These are phyloP conservation scores for Blastocystis sp. DNA, from an alignment of 352 stramenopile genomes.

Conservation along the genomic window DNA sequence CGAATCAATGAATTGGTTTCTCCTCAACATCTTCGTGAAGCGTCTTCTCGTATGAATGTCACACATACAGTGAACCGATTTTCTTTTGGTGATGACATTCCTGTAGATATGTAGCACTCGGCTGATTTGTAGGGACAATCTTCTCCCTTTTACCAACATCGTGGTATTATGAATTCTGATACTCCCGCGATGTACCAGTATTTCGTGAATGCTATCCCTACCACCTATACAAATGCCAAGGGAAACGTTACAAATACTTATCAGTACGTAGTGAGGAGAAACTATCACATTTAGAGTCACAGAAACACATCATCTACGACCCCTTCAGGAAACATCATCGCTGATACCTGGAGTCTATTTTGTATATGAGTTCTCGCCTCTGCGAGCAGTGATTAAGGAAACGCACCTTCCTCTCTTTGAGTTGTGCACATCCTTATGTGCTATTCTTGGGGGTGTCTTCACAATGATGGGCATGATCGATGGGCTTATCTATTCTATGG, in stretches of 20 bases:
- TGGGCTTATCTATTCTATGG: slow-evolving; percentile 8
- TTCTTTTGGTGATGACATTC: slow-evolving; percentile 13
- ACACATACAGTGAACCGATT: slow-evolving; percentile 48
- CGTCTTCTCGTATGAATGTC: slow-evolving; percentile 17
- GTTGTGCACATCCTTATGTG: slow-evolving; percentile 52
- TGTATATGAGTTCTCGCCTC: slow-evolving; percentile 84
- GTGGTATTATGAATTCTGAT: slow-evolving; percentile 10
- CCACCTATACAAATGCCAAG: slow-evolving; percentile 71
- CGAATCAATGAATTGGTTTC: background rate
- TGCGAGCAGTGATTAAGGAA: slow-evolving; percentile 26
- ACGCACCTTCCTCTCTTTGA: slow-evolving; percentile 41
- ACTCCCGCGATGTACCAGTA: slow-evolving; percentile 74
- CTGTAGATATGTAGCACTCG: background rate
- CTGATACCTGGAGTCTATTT: slow-evolving; percentile 82
- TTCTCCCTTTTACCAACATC: slow-evolving; percentile 19
- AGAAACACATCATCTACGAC: slow-evolving; percentile 60
- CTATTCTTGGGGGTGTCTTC: slow-evolving; percentile 64
- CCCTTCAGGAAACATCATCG: slow-evolving; percentile 37
- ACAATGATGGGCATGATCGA: slow-evolving; percentile 56
- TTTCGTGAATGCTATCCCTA: slow-evolving; percentile 81
- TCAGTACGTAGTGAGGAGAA: slow-evolving; percentile 1
- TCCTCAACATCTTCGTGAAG: background rate
- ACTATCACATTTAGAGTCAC: slow-evolving; percentile 6
- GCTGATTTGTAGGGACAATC: background rate
- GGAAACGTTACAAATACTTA: slow-evolving; percentile 43